Conservation (phyloP, 352 stramenopile genomes). For the Phytophthora multivora region DNA sequence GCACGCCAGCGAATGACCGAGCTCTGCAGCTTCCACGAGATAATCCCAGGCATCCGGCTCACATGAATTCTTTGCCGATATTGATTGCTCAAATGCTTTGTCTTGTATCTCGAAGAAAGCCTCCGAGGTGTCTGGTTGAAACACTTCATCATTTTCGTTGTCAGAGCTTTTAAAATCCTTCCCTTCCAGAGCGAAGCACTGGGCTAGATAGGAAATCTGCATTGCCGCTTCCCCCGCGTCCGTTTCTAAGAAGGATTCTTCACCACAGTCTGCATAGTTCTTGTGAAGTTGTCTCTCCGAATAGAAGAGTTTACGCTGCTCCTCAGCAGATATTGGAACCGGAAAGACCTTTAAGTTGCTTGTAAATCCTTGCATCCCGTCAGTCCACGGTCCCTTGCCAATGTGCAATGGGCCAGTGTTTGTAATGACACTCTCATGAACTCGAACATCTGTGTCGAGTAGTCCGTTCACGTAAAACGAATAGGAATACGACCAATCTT, state of each 20-base stretch:
- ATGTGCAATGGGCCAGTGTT: conserved; percentile 73
- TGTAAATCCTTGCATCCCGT: conserved; percentile 68
- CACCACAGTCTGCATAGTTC: conserved; percentile 23
- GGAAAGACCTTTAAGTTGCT: conserved; percentile 59
- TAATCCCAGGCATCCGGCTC: conserved; percentile 33
- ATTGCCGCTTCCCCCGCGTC: conserved; percentile 2
- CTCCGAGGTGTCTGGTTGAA: not conserved
- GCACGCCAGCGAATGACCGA: conserved; percentile 36
- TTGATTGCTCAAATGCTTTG: conserved; percentile 14
- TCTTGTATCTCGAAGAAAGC: conserved; percentile 17
- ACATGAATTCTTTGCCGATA: conserved; percentile 19
- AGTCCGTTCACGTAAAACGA: conserved; percentile 65
- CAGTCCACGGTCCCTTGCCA: conserved; percentile 68
- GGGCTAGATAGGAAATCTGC: conserved; percentile 52
- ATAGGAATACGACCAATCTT: conserved; percentile 51
- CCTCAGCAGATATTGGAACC: conserved; percentile 25
- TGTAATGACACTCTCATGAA: conserved; percentile 49
- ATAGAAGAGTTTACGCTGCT: conserved; percentile 38
- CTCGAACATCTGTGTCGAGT: conserved; percentile 50
- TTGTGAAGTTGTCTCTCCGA: conserved; percentile 27
- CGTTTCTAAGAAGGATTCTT: not conserved
- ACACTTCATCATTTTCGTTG: not conserved
- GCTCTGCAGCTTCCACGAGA: conserved; percentile 40
- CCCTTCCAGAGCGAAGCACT: conserved; percentile 22
- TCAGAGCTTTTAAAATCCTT: not conserved